These are phyloP conservation scores for Cryptococcus neoformans DNA, from an alignment of 1,284 basidiomycete genomes.

Conservation along the genomic window DNA sequence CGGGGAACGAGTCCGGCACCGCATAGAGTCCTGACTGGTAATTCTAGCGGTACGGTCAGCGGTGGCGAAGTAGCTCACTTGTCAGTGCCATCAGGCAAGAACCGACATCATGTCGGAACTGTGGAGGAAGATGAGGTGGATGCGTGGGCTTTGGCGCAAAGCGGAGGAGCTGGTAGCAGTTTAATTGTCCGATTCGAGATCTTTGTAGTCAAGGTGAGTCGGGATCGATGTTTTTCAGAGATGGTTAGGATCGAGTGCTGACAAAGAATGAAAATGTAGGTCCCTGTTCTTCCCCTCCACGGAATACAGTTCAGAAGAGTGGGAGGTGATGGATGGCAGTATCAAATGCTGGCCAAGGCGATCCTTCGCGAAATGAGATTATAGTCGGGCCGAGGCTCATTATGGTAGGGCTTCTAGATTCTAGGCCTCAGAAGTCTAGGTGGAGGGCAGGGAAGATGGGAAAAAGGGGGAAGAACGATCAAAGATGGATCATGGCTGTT, in stretches of 20 bases:
- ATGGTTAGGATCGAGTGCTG: neutral
- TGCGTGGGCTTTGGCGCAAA: constrained; percentile 64
- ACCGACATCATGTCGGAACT: neutral
- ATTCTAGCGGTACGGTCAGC: constrained; percentile 18
- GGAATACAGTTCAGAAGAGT: constrained; percentile 93
- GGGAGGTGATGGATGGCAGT: constrained; percentile 94
- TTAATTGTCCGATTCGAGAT: constrained; percentile 90
- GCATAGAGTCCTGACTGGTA: constrained; percentile 4
- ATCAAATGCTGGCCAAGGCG: constrained; percentile 92
- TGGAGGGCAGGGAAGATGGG: too few species aligned
- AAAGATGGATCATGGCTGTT: neutral
- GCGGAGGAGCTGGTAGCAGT: constrained; percentile 56
- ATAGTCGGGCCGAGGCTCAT: constrained; percentile 42
- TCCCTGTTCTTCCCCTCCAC: constrained; percentile 89
- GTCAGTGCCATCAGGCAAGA: neutral
- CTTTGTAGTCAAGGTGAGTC: constrained; percentile 83
- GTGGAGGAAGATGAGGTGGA: constrained; percentile 57
- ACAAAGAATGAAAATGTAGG: constrained; percentile 53
- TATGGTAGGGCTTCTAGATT: neutral
- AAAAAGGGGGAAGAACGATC: neutral
- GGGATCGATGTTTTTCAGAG: neutral
- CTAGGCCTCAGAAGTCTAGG: too few species aligned
- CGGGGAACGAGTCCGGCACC: constrained; percentile 7
- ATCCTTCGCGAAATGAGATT: constrained; percentile 91
- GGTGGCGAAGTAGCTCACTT: constrained; percentile 11